Evolutionary conservation across 441 rosid species (phyloP).

Genomic region (Omphalea diandra): DNA sequence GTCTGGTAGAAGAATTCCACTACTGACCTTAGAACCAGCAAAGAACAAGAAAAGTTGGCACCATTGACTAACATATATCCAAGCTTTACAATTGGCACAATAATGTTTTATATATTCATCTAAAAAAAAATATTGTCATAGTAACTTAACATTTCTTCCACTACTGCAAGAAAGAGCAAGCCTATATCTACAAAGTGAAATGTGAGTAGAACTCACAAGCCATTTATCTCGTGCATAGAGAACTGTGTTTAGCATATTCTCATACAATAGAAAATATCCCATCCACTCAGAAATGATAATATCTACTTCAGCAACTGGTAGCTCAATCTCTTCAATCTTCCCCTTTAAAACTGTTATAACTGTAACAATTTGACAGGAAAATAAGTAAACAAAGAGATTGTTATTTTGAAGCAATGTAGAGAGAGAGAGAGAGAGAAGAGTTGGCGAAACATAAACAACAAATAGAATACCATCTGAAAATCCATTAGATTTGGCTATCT

Average conservation of each 20-base stretch:
- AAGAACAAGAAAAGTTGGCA: conserved; percentile 11
- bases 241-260: conserved; percentile 92
- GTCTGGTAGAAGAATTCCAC: conserved; percentile 88
- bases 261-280: conserved; percentile 96
- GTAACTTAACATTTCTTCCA: not conserved
- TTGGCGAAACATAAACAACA: not conserved
- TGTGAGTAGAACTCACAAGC: conserved; percentile 84
- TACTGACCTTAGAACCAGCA: conserved; percentile 52
- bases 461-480: conserved; percentile 60
- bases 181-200: conserved; percentile 6
- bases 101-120: not conserved
- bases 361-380: conserved; percentile 28
- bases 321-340: conserved; percentile 94
- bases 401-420: conserved; percentile 2
- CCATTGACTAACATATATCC: not conserved
- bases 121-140: not conserved
- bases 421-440: not conserved
- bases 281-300: conserved; percentile 98
- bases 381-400: not conserved
- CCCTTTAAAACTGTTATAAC: conserved; percentile 97
- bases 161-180: not conserved
- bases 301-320: conserved; percentile 86
- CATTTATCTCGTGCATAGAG: conserved; percentile 96
- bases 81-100: not conserved
- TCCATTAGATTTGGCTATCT: conserved; percentile 89